Evolutionary conservation across 1,284 basidiomycete genomes (phyloP).

Genomic region (Cryptococcus hybrid): DNA sequence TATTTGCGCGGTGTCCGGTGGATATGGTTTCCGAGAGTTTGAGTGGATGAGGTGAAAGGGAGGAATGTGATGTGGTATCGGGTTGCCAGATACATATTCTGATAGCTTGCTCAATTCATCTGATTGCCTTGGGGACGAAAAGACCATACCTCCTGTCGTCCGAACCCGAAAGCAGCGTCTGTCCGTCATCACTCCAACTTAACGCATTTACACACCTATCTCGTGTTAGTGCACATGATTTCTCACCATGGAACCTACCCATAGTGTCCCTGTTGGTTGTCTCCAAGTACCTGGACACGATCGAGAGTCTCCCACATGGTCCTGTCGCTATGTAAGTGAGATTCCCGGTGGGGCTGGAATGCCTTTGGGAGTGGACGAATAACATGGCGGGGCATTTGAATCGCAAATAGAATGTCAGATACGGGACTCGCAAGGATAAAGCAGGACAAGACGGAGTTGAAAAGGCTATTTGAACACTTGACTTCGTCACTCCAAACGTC

Average conservation of each 20-base stretch:
- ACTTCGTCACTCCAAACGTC: too few relatives aligned
- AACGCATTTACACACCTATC: slow-evolving; percentile 75
- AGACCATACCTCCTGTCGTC: slow-evolving; percentile 74
- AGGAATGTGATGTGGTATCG: slow-evolving; percentile 7
- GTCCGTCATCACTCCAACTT: slow-evolving; percentile 74
- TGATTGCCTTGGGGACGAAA: neutral
- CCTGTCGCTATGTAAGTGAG: slow-evolving; percentile 5
- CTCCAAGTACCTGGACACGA: slow-evolving; percentile 39
- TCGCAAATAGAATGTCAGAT: too few relatives aligned
- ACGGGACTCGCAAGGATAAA: too few relatives aligned
- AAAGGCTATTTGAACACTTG: too few relatives aligned
- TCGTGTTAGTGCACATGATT: neutral
- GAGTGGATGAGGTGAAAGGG: slow-evolving; percentile 59
- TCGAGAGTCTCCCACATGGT: slow-evolving; percentile 36
- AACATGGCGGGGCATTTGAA: slow-evolving; percentile 20
- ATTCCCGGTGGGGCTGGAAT: slow-evolving; percentile 16
- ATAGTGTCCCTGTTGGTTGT: slow-evolving; percentile 25
- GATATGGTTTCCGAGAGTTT: slow-evolving; percentile 61
- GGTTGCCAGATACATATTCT: slow-evolving; percentile 66
- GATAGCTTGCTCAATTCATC: slow-evolving; percentile 2
- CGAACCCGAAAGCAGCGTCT: slow-evolving; percentile 70
- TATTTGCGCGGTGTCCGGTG: slow-evolving; percentile 81
- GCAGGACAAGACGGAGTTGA: too few relatives aligned
- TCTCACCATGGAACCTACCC: slow-evolving; percentile 24
- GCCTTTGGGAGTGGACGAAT: slow-evolving; percentile 22